Conservation (phyloP, 768 basidiomycete genomes). For the Kwoniella shandongensis region DNA sequence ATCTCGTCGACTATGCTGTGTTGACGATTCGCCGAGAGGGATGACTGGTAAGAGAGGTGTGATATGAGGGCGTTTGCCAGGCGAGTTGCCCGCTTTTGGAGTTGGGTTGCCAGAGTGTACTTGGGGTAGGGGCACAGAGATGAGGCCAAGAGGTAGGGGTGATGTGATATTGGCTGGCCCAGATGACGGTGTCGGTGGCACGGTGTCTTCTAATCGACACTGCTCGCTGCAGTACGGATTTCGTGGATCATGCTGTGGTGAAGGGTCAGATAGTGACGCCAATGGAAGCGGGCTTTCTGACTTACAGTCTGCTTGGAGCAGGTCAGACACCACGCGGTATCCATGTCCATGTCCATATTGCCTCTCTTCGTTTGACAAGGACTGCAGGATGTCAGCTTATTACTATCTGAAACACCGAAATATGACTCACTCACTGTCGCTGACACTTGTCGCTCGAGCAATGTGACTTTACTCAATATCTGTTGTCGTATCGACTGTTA, state of each 20-base stretch:
- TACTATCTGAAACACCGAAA: no score
- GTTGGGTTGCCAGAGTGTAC: slow-evolving; percentile 14
- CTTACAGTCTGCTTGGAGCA: slow-evolving; percentile 45
- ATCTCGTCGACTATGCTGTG: slow-evolving; percentile 20
- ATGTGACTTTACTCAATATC: no score
- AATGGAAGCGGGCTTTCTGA: neutral
- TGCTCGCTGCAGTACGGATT: slow-evolving; percentile 44
- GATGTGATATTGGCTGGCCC: slow-evolving; percentile 13
- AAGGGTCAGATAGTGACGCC: neutral
- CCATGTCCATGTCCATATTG: slow-evolving; percentile 40
- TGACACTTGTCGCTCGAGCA: no score
- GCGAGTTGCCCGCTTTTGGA: slow-evolving; percentile 13
- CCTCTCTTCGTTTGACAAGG: no score
- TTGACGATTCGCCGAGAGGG: neutral
- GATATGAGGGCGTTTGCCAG: slow-evolving; percentile 18
- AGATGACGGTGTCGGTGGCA: neutral
- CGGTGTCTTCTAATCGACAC: slow-evolving; percentile 32
- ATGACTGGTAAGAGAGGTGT: slow-evolving; percentile 14
- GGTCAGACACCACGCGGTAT: slow-evolving; percentile 45
- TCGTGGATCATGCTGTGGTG: slow-evolving; percentile 29
- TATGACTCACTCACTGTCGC: no score
- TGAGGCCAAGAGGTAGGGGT: slow-evolving; percentile 13
- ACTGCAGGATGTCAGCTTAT: no score
- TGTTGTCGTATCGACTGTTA: no score
- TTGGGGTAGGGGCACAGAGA: slow-evolving; percentile 5